Base-by-base conservation (phyloP, 768 basidiomycete genomes). In the Mycena vitilis region DNA sequence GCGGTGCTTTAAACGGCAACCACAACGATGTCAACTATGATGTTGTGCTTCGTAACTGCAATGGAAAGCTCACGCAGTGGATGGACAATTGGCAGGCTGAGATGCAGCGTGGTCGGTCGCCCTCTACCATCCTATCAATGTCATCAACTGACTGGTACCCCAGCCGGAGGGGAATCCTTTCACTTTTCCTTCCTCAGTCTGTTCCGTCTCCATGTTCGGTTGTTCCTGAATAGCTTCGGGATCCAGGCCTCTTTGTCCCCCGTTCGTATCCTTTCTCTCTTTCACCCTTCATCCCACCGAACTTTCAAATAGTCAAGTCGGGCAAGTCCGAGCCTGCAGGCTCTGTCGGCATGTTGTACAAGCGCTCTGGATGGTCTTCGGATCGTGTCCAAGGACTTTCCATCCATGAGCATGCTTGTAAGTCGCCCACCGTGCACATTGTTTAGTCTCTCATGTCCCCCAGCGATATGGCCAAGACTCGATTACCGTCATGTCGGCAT, bases 391-490 rank as follows among this genome's bases (percentile, higher is more conserved):
- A 84, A 89, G 61, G 92, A 94, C 64, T 93, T 95, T 74, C 88
- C 88, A 36, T 83, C 83, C 22, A 86, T 94, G 79, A 87, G 87
- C 74, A 89, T 95, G 78, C 85, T 95, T 73, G 93, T 92, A 73
- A 60, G 90, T 78, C 13, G 36, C 18, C 45, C 53, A 38, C 54
- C 34, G 58, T 47, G 53, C 34, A 56, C 23, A 12, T 38, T 63
- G 25, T 57, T 47, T 56, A 45, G 10, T 47, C 23, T 55, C 70
- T 73, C 42, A 74, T 48, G 54, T 59, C 42, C 68, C 48, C 18
- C 65, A 95, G 93, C 90, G 91, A 52, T 95, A 95, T 73, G 87
- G 91, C 10, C 94, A 95, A 81, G 94, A 95, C 76, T 91, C 92
- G 6, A 88, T 94, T 68, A 90, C 91, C 10, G 87, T 92, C 53